Evolutionary conservation across 2,329 filamentous ascomycete genomes (phyloP), one percentile per base, ranked within the genome.

Genomic region (Diplodia sapinea): DNA sequence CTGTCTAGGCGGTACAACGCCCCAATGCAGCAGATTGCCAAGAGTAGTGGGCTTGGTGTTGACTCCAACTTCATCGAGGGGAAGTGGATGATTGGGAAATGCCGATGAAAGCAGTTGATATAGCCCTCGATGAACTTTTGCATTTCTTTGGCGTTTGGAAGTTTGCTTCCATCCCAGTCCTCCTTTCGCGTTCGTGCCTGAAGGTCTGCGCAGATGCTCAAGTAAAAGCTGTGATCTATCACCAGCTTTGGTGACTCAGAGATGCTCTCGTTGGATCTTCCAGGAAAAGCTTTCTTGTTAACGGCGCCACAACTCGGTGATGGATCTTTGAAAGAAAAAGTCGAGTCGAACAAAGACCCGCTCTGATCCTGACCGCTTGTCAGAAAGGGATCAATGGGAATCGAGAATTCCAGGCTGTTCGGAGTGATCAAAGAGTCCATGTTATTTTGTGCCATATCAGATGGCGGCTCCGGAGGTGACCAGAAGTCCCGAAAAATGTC

Each of bases 1-100:
- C 75, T 73, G n/a, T 75, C 73, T 9, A 78, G 69, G 62, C 73
- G 72, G 65, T 77, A 78, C 2, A 76, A 69, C 5, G 78, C 77
- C 1, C 78, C 78, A 65, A 79, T 76, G 17, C 76, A 74, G 56
- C 76, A 79, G 52, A 79, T 78, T 2, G 76, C 74, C 6, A 79
- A 70, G 7, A 77, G 62, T 11, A 79, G 67, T 2, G 75, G 74
- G 26, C 74, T 73, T 17, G 76, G 75, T 7, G 71, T 71, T 6
- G 65, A 68, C 17, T 68, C 69, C 15, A 76, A 63, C 31, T 75
- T 70, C 54, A 78, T 70, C 0, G 77, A 75, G 11, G 74, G 73
- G 6, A 78, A 68, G 65, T 79, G 77, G 23, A 79, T 71, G 26
- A 79, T 73, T 0, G 77, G 76, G 29, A 77, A 69, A 59, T 77